Conservation (phyloP, 2,329 filamentous ascomycete genomes). For the Xylaria arbuscula region DNA sequence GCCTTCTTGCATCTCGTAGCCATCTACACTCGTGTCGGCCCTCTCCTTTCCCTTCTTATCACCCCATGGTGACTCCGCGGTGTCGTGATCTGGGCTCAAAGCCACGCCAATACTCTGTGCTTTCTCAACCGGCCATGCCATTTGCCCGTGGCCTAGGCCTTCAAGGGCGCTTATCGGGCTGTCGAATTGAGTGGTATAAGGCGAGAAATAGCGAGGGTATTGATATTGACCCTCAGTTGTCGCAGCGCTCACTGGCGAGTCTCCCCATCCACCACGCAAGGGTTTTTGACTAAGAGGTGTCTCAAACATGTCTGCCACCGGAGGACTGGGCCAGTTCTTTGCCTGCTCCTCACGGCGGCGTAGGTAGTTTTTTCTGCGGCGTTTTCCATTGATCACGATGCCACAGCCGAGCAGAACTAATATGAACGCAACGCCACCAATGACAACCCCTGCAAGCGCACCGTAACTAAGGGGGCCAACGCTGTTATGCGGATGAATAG, state of each 20-base stretch:
- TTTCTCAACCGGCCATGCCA: slow-evolving; percentile 54
- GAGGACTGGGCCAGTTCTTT: slow-evolving; percentile 57
- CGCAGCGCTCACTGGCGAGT: slow-evolving; percentile 61
- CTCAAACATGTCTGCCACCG: slow-evolving; percentile 57
- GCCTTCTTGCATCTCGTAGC: slow-evolving; percentile 63
- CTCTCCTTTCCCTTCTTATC: slow-evolving; percentile 58
- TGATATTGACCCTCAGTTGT: slow-evolving; percentile 50
- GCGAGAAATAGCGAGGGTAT: slow-evolving; percentile 65
- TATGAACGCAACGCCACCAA: slow-evolving; percentile 61
- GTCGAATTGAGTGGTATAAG: slow-evolving; percentile 69
- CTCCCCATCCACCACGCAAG: slow-evolving; percentile 64
- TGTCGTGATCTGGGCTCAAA: slow-evolving; percentile 54
- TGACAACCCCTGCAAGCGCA: slow-evolving; percentile 68
- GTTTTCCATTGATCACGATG: slow-evolving; percentile 67
- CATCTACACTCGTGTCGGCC: slow-evolving; percentile 48
- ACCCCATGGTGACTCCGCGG: slow-evolving; percentile 43
- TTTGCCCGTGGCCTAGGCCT: slow-evolving; percentile 42
- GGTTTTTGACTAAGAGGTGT: slow-evolving; percentile 67
- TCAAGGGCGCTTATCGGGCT: slow-evolving; percentile 65
- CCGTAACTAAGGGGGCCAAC: slow-evolving; percentile 63
- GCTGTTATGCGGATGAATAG: slow-evolving; percentile 55
- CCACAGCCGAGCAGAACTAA: slow-evolving; percentile 62
- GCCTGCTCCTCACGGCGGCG: slow-evolving; percentile 58
- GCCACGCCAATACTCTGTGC: slow-evolving; percentile 57
- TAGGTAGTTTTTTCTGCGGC: slow-evolving; percentile 64